Base-by-base conservation (phyloP, 352 stramenopile species). In the Thraustotheca clavata region DNA sequence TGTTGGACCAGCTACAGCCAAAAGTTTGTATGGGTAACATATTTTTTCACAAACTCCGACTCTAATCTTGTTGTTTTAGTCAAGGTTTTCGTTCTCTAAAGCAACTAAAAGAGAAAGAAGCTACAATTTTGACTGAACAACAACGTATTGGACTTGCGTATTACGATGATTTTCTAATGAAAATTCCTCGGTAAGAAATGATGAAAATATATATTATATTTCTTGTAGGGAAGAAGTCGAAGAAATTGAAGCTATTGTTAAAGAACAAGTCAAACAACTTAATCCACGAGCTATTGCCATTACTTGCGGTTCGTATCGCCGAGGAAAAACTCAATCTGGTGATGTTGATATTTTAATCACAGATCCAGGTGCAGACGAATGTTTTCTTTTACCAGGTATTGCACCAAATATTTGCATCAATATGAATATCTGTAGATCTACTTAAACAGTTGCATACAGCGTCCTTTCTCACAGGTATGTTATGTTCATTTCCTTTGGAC, bases 341-440 rank as follows among this genome's bases (percentile, higher is more conserved):
- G 82, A 94, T 60, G 88, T 83, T 33, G 85, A 96, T 49, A 68
- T 96, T 4, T 72, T 94, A 27, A 75, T 94, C 33, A 93, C 83
- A 2, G 73, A 91, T 40, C 80, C 77, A 34, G 75, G 89, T 29
- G 67, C 73, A 16, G 79, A 91, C 49, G 69, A 78, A 18, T 94
- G 82, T 39, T 62, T 72, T 66, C 85, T 91, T 39, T 48, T 94
- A 20, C 80, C 82, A 18, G 68, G 73, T 78, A 67, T 20, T 43
- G 38, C 38, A 43, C 38, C 20, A 20, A 18, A 20, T 20, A 16
- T 20, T 20, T 18, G 38, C 16, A 43, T 20, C 38, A 52, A 52
- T 14, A 49, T 20, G 14, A 31, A 9, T n/a, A 35, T n/a, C 16
- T 8, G 12, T 35, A 65, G 73, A 85, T 22, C 57, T 95, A 3